These are phyloP conservation scores for Paramecium tetraurelia DNA, from an alignment of 73 alveolate genomes.

Conservation along the genomic window DNA sequence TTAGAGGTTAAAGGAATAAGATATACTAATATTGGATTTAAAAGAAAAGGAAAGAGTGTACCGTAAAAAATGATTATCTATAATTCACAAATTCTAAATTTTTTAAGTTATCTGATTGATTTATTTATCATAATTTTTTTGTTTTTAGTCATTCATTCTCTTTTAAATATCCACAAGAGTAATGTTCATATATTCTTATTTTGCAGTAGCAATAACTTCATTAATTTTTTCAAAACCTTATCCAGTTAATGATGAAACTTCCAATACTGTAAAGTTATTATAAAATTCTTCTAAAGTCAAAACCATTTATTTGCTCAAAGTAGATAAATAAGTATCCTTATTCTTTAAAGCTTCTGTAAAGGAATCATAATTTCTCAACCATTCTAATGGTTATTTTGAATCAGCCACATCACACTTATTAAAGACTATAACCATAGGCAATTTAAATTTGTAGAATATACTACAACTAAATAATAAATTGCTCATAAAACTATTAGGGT, in stretches of 20 bases:
- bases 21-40: constrained; percentile 13
- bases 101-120: not conserved
- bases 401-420: constrained; percentile 86
- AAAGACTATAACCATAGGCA: constrained; percentile 90
- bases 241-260: constrained; percentile 49
- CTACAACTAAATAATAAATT: constrained; percentile 93
- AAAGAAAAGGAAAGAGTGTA: constrained; percentile 38
- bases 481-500: constrained; percentile 95
- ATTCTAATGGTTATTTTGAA: constrained; percentile 38
- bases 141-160: not conserved
- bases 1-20: constrained; percentile 42
- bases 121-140: not conserved
- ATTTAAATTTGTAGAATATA: constrained; percentile 87
- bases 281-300: constrained; percentile 58
- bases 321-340: constrained; percentile 44
- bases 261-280: constrained; percentile 35
- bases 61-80: constrained; percentile 21
- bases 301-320: constrained; percentile 61
- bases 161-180: constrained; percentile 3
- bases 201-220: constrained; percentile 1
- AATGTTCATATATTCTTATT: constrained; percentile 27
- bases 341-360: constrained; percentile 20
- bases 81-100: not conserved
- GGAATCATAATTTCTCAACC: constrained; percentile 52
- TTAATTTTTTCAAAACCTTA: constrained; percentile 46